phyloP scores from a whole-genome alignment of 2,329 filamentous ascomycete species.

The Fusarium buxicola region DNA sequence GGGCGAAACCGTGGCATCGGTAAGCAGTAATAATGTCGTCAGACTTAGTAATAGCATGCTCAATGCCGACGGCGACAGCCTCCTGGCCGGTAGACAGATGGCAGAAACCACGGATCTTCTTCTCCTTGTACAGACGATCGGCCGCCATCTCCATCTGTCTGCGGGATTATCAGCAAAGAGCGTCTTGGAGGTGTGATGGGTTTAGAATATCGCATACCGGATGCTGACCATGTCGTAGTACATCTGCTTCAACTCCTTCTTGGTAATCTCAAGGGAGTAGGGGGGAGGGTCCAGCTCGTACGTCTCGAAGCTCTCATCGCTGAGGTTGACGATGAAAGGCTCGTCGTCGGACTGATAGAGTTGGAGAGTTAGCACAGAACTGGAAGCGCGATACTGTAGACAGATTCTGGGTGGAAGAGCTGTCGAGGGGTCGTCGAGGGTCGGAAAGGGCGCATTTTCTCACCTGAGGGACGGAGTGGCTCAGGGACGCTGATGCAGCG shows the following conservation, averaged over 20 bases:
- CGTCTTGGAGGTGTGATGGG: neutral
- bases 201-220: conserved; percentile 71
- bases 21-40: conserved; percentile 98
- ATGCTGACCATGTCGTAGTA: conserved; percentile 97
- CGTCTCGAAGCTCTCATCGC: conserved; percentile 99
- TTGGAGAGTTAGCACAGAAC: conserved; percentile 32
- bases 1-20: conserved; percentile 97
- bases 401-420: conserved; percentile 6
- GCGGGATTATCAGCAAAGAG: conserved; percentile 49
- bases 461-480: conserved; percentile 73
- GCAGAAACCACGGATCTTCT: conserved; percentile 99
- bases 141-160: conserved; percentile 99
- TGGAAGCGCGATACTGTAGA: neutral
- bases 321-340: conserved; percentile 90
- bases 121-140: conserved; percentile 99
- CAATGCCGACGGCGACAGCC: conserved; percentile 95
- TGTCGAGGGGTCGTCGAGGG: conserved; percentile 10
- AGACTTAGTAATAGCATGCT: conserved; percentile 90
- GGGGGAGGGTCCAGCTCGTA: conserved; percentile 97
- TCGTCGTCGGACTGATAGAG: conserved; percentile 84
- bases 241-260: conserved; percentile 98
- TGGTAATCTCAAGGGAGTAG: conserved; percentile 93
- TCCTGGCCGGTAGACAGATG: conserved; percentile 98
- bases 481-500: conserved; percentile 90
- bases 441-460: conserved; percentile 47